Evolutionary conservation across 2,329 filamentous ascomycete genomes (phyloP), one percentile per base, ranked within the genome.

Genomic region (Coniochaeta sp.): DNA sequence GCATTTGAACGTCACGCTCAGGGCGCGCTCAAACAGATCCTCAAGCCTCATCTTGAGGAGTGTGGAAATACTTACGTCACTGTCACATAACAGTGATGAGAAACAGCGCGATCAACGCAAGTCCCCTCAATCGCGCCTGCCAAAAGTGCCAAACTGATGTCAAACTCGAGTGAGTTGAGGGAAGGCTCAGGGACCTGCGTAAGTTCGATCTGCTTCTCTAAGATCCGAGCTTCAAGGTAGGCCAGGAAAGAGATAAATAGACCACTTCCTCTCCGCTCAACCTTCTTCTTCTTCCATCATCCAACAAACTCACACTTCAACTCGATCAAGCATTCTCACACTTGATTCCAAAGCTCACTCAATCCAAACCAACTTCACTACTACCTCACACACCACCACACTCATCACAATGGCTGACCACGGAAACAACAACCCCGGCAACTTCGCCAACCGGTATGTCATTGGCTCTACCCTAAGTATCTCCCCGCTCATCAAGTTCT

Each of bases 391-490:
- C 9, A 9, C 30, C 30, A 32, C 30, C 30, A 32, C 30, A 32
- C 30, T 9, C 30, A 32, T 32, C 45, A 28, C 26, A 31, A 61
- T 61, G 59, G 54, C 59, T 48, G 56, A 52, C 52, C 53, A 52
- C 27, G 30, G 53, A 45, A 60, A 61, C 51, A 55, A 58, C 49
- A 71, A 71, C 57, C 67, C 67, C 32, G 66, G 64, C 53, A 71
- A 71, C 56, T 70, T 69, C 55, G 62, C 63, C 60, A 71, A 70
- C 63, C 65, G 67, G 61, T 63, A 51, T 13, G 57, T 24, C 9
- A n/a, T n/a, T n/a, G n/a, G n/a, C n/a, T 8, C 14, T 28, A 4
- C 9, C 5, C 2, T 18, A 12, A 22, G 8, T 20, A 12, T 4
- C 14, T 13, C 3, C 4, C 16, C n/a, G 22, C 7, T 48, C 0